These are phyloP conservation scores for Brassica balearica DNA, from an alignment of 441 rosid species.

Conservation along the genomic window DNA sequence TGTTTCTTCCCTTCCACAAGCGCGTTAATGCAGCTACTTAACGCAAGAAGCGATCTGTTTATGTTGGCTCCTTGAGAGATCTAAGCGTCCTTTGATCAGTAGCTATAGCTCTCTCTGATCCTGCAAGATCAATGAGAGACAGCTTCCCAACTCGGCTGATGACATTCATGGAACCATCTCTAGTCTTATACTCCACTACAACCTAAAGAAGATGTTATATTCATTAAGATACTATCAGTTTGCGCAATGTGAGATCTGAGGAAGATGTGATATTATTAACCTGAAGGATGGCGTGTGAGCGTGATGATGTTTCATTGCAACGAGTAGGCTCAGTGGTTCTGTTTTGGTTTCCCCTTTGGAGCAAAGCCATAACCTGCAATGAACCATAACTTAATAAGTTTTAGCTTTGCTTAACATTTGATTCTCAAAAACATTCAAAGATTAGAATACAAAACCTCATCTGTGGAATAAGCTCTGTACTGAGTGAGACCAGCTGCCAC, in stretches of 20 bases:
- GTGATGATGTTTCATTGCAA: constrained; percentile 90
- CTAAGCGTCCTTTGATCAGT: constrained; percentile 92
- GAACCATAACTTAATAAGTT: background rate
- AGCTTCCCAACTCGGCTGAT: constrained; percentile 77
- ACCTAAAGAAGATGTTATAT: constrained; percentile 16
- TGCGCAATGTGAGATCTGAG: too few species aligned
- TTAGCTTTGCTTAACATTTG: too few species aligned
- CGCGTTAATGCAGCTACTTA: constrained; percentile 95
- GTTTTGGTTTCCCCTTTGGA: constrained; percentile 49
- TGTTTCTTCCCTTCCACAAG: constrained; percentile 97
- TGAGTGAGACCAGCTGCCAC: constrained; percentile 93
- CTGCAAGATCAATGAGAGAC: constrained; percentile 96
- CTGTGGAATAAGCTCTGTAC: constrained; percentile 93
- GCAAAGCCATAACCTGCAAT: background rate
- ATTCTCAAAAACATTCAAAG: too few species aligned
- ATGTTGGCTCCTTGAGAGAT: constrained; percentile 93
- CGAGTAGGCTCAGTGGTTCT: constrained; percentile 97
- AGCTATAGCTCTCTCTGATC: constrained; percentile 95
- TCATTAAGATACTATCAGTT: too few species aligned
- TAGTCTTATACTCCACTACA: constrained; percentile 72
- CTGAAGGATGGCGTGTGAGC: constrained; percentile 96
- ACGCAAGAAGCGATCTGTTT: constrained; percentile 88
- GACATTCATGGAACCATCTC: constrained; percentile 70
- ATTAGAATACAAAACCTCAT: constrained; percentile 56
- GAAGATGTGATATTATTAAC: constrained; percentile 25